These are phyloP conservation scores for Flaveria ramosissima DNA, from an alignment of 129 eudicot species.

Conservation along the genomic window DNA sequence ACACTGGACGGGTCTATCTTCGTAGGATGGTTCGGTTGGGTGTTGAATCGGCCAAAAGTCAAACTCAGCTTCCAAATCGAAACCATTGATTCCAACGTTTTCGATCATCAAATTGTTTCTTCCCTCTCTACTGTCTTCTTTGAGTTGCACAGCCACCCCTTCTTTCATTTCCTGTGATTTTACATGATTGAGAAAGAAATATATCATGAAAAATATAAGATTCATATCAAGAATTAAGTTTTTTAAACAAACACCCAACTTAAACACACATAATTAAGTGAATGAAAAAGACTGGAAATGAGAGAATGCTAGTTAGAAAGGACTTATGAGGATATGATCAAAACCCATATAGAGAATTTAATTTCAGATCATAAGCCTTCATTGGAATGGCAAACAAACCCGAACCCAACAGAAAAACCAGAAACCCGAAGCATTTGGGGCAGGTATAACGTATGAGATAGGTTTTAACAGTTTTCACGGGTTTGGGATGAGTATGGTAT, in stretches of 20 bases:
- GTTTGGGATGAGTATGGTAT: neutral
- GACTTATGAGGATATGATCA: too few species aligned
- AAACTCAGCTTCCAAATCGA: constrained; percentile 33
- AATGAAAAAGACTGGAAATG: too few species aligned
- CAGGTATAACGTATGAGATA: neutral
- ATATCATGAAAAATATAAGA: neutral
- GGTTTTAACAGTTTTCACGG: neutral
- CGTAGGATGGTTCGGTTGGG: constrained; percentile 57
- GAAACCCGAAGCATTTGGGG: neutral
- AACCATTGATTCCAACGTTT: constrained; percentile 15
- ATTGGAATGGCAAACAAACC: too few species aligned
- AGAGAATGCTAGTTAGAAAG: too few species aligned
- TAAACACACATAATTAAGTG: neutral
- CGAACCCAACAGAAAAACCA: too few species aligned
- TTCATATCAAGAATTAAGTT: neutral
- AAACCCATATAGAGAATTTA: too few species aligned
- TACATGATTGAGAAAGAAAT: neutral
- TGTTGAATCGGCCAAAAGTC: constrained; percentile 67
- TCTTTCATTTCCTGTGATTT: constrained; percentile 41
- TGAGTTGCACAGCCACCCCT: constrained; percentile 26
- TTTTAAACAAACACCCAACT: neutral
- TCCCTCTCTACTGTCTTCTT: constrained; percentile 30
- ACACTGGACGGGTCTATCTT: constrained; percentile 60
- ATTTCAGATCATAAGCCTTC: too few species aligned
- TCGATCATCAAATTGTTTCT: constrained; percentile 17